A percentile compares a stretch with the other conserved stretches of the same genome.
Conservation (phyloP, 164 flowering plant species). For the Euptelea pleiosperma region DNA sequence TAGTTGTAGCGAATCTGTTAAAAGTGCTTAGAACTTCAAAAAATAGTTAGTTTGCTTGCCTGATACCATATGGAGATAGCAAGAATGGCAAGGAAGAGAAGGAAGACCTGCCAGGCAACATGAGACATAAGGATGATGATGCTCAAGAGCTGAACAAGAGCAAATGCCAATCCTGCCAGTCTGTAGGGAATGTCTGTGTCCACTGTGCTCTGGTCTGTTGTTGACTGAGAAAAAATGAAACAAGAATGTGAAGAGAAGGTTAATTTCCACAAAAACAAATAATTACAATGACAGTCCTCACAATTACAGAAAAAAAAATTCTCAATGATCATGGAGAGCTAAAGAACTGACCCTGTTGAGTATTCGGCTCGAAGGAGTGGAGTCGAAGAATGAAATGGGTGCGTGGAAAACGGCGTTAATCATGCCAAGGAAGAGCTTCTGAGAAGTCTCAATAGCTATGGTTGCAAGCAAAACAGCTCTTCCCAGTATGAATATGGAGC, state of each 20-base stretch:
- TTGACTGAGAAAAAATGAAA: constrained; percentile 40
- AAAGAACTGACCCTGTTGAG: constrained; percentile 53
- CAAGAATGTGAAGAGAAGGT: background rate
- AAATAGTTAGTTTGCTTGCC: constrained; percentile 32
- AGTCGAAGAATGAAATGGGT: constrained; percentile 75
- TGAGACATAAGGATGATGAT: constrained; percentile 66
- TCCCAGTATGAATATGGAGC: constrained; percentile 66
- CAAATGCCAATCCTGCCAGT: constrained; percentile 75
- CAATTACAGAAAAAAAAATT: background rate
- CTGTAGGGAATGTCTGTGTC: constrained; percentile 87
- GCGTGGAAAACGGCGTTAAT: constrained; percentile 61
- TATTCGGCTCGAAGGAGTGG: constrained; percentile 71
- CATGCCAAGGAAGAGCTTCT: constrained; percentile 58
- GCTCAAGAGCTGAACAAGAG: constrained; percentile 67
- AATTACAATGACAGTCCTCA: background rate
- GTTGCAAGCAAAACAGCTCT: constrained; percentile 70
- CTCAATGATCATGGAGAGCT: background rate
- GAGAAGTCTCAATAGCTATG: constrained; percentile 65
- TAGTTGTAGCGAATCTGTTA: no score
- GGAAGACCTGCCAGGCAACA: constrained; percentile 71
- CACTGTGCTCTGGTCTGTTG: constrained; percentile 77
- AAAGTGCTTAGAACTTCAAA: background rate
- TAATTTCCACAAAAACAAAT: background rate
- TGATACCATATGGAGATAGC: constrained; percentile 76
- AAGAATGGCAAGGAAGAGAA: constrained; percentile 48